Evolutionary conservation across 192 early-diverging fungal genomes (phyloP).

Genomic region (Allomyces macrogynus): DNA sequence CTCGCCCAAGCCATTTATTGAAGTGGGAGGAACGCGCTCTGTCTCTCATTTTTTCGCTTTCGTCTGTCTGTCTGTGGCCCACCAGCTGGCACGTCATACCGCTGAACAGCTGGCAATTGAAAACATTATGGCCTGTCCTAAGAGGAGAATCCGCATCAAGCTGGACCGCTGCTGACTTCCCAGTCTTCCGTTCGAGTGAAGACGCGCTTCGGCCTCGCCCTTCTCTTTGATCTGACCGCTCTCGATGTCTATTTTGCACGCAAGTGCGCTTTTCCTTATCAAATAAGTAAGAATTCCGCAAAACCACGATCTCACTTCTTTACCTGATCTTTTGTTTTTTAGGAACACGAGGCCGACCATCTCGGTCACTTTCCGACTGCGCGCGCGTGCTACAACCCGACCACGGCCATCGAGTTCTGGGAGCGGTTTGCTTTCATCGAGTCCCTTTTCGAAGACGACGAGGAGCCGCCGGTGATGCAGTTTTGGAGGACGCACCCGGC

Average conservation of each 20-base stretch:
- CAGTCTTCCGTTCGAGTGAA: too few species aligned
- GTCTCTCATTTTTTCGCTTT: too few species aligned
- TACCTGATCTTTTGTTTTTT: neutral
- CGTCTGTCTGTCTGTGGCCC: constrained; percentile 20
- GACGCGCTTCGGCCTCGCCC: constrained; percentile 5
- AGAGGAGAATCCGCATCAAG: too few species aligned
- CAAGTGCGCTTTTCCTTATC: neutral
- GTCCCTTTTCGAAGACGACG: neutral
- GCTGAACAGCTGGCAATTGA: constrained; percentile 59
- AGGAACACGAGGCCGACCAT: constrained; percentile 81
- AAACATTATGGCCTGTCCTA: constrained; percentile 27
- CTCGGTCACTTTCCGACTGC: constrained; percentile 75
- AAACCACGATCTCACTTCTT: neutral
- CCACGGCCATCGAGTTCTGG: constrained; percentile 61
- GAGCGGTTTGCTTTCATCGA: constrained; percentile 15
- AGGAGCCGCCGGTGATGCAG: constrained; percentile 17
- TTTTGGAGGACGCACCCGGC: constrained; percentile 75
- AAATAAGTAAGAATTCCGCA: neutral
- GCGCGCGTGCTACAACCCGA: constrained; percentile 77
- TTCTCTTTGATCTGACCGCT: constrained; percentile 42
- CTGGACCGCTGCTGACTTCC: too few species aligned
- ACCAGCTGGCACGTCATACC: constrained; percentile 68
- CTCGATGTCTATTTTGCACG: constrained; percentile 27
- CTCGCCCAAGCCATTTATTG: too few species aligned
- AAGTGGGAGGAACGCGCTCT: constrained; percentile 5